Evolutionary conservation across 2,329 filamentous ascomycete genomes (phyloP), one percentile per base, ranked within the genome.

Genomic region (Colletotrichum liaoningense): DNA sequence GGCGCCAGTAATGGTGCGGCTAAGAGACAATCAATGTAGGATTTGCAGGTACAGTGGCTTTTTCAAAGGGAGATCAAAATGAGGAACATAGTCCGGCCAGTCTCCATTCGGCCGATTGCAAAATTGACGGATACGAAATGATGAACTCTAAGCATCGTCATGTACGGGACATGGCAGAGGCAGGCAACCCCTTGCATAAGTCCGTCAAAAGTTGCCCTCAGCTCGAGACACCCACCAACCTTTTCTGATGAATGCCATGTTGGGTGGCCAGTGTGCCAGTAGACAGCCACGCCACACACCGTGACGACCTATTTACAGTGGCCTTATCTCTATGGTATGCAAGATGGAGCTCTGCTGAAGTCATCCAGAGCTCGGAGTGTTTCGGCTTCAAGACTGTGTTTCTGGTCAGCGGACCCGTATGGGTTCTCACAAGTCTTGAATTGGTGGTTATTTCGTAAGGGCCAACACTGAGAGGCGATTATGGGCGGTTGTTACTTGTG

Each of bases 311-410:
- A 7, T 49, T 49, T 49, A 22, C 42, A 11, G 7, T 49, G 6
- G 42, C 22, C 58, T 28, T 11, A 46, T 46, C 22, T 62, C 35
- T 62, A 33, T 9, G 1, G 11, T 19, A 52, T 54, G 46, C 26
- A 26, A 24, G 28, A 63, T 63, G 60, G 42, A 69, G 52, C 35
- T 57, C 38, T 69, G 24, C 30, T 5, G 28, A 69, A 56, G 28
- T 59, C 69, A 38, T 58, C 19, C 28, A 35, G 49, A 38, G 24
- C 35, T 57, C 49, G 19, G 42, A 63, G 57, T 58, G 66, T 72
- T 64, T 72, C 69, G 66, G 42, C 70, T 60, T 14, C 64, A 49
- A 55, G 35, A 38, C 46, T 59, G 59, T 42, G 59, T 72, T 69
- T 69, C 66, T 64, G 33, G 64, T 33, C 65, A n/a, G 69, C 59